These are phyloP conservation scores for Larix kaempferi DNA, from an alignment of 75 land plant species.

Conservation along the genomic window DNA sequence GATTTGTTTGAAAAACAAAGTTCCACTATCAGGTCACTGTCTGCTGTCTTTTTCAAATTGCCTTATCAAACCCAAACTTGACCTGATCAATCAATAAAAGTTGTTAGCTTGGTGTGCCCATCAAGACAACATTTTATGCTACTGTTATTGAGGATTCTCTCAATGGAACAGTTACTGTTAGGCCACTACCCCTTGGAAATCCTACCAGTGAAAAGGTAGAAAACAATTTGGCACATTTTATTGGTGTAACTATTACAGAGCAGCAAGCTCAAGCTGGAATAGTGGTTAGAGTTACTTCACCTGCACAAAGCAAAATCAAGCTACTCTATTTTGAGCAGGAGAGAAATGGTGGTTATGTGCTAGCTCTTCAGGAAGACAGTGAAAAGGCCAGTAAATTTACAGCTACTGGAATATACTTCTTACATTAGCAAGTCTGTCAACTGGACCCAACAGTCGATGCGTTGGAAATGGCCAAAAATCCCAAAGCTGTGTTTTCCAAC, in stretches of 20 bases:
- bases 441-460: slow-evolving; percentile 72
- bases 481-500: slow-evolving; percentile 89
- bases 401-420: slow-evolving; percentile 72
- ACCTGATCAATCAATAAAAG: not conserved
- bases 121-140: slow-evolving; percentile 89
- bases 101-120: slow-evolving; percentile 86
- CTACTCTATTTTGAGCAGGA: slow-evolving; percentile 23
- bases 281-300: slow-evolving; percentile 78
- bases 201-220: slow-evolving; percentile 90
- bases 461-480: slow-evolving; percentile 88
- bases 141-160: slow-evolving; percentile 91
- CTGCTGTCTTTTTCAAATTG: too few relatives aligned
- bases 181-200: slow-evolving; percentile 90
- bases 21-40: too few relatives aligned
- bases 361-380: too few relatives aligned
- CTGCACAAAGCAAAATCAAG: slow-evolving; percentile 96
- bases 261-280: slow-evolving; percentile 79
- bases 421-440: slow-evolving; percentile 83
- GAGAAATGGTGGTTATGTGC: too few relatives aligned
- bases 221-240: slow-evolving; percentile 91
- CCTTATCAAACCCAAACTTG: too few relatives aligned
- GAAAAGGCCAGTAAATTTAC: too few relatives aligned
- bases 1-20: too few relatives aligned
- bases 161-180: slow-evolving; percentile 82
- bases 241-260: slow-evolving; percentile 77